Evolutionary conservation across 106 monocot genomes (phyloP).

Genomic region (Phalaenopsis equestris): DNA sequence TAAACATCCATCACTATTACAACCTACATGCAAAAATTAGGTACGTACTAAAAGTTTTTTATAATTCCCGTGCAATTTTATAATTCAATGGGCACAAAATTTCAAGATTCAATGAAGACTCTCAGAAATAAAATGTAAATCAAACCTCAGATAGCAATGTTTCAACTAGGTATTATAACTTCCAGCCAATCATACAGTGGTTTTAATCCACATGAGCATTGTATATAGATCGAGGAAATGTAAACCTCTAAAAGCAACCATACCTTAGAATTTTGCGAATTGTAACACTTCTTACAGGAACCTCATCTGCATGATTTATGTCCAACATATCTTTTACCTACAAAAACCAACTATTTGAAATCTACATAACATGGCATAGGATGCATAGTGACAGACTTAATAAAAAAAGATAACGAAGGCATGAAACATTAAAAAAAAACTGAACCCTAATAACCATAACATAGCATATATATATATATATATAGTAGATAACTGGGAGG

Average conservation of each 20-base stretch:
- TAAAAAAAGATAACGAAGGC: too few relatives aligned
- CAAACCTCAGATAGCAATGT: too few relatives aligned
- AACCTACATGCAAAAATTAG: background rate
- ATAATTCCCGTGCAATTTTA: background rate
- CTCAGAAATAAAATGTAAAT: background rate
- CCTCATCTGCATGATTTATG: slow-evolving; percentile 54
- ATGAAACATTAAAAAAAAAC: too few relatives aligned
- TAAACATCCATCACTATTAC: background rate
- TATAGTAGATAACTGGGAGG: too few relatives aligned
- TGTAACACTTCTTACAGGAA: slow-evolving; percentile 76
- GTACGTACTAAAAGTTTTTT: background rate
- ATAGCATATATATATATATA: too few relatives aligned
- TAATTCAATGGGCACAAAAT: background rate
- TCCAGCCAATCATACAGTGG: background rate
- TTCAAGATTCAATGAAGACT: background rate
- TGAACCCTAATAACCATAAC: too few relatives aligned
- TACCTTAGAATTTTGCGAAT: slow-evolving; percentile 96
- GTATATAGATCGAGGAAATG: background rate
- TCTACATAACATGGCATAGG: too few relatives aligned
- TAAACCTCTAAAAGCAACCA: background rate
- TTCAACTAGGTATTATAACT: too few relatives aligned
- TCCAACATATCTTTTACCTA: slow-evolving; percentile 85
- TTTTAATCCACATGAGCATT: background rate
- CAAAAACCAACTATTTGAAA: background rate
- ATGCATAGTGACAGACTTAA: too few relatives aligned